Evolutionary conservation across 176 grass and related monocot genomes (phyloP), one percentile per base, ranked within the genome.

Genomic region (Microstegium vimineum): DNA sequence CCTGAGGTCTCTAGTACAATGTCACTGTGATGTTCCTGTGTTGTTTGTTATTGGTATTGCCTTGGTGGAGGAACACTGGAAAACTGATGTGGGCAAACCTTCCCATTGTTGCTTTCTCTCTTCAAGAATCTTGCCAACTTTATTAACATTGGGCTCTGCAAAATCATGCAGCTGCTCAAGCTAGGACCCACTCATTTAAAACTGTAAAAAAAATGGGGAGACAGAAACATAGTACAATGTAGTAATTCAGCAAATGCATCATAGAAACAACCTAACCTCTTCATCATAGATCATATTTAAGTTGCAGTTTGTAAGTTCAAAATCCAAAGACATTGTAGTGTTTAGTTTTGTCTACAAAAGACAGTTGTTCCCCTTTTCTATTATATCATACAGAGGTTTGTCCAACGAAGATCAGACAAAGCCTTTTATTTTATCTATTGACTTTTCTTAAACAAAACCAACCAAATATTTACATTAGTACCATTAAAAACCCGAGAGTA

Each of bases 41-140:
- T 56, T 68, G 75, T 69, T 80, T 84, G 49, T 74, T 75, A 35
- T 77, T 62, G 38, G 62, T 62, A 76, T 61, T 74, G 69, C 69
- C 32, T 71, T 63, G 65, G 79, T 82, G 78, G 43, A 73, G 77
- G 72, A 73, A 82, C 66, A 72, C 59, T 60, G 83, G 43, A 26
- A 73, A 82, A 82, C 78, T 46, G 83, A 78, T 82, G 66, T 45
- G 54, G 33, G 59, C 72, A 76, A 36, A 60, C 36, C 78, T 86
- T 90, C 57, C 35, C 66, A n/a, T 82, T 90, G 78, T 90, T 86
- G 33, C 66, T 77, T 82, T 86, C 78, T 86, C 73, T 49, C 71
- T 18, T 18, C 1, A 60, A 49, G 88, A 90, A 82, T 90, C 78
- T 82, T 30, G 22, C 12, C 14, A 80, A 79, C 36, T 69, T 68